Percentiles rank a stretch among this genome's conserved stretches.
These are phyloP conservation scores for Thielaviopsis ethacetica DNA, from an alignment of 2,329 filamentous ascomycete genomes.

Conservation along the genomic window DNA sequence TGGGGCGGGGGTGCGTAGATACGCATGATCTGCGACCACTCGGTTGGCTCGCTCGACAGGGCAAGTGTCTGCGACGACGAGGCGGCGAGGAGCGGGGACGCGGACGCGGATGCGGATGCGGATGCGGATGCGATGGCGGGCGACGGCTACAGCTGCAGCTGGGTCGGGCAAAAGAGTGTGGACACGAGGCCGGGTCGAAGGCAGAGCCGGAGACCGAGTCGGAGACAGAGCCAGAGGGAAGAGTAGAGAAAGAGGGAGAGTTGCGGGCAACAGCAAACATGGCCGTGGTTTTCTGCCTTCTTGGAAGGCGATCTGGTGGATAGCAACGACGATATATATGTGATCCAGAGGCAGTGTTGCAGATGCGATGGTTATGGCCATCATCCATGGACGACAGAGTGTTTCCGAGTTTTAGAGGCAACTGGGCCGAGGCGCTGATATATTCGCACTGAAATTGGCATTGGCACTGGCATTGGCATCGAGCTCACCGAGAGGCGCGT, in stretches of 20 bases:
- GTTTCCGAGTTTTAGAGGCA: constrained; percentile 6
- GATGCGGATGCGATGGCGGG: constrained; percentile 1
- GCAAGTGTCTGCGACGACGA: background rate
- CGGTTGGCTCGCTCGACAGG: background rate
- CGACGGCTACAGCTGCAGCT: constrained; percentile 6
- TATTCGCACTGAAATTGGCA: background rate
- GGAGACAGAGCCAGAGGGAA: background rate
- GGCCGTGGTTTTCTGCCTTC: background rate
- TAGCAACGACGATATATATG: constrained; percentile 2
- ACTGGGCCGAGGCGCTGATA: constrained; percentile 5
- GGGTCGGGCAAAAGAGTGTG: too few species aligned
- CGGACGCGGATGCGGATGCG: background rate
- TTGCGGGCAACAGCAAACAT: too few species aligned
- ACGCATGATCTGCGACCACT: background rate
- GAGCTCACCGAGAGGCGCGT: constrained; percentile 12
- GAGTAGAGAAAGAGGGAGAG: background rate
- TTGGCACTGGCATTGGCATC: constrained; percentile 12
- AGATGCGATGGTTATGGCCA: background rate
- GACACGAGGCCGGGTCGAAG: too few species aligned
- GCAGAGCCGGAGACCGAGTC: too few species aligned
- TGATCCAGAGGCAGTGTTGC: constrained; percentile 3
- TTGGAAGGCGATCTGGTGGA: constrained; percentile 4
- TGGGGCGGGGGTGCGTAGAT: too few species aligned
- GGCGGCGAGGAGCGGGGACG: background rate
- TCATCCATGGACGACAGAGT: background rate